Evolutionary conservation across 306 rosid species (phyloP), one percentile per base, ranked within the genome.

Genomic region (Inga laurina): DNA sequence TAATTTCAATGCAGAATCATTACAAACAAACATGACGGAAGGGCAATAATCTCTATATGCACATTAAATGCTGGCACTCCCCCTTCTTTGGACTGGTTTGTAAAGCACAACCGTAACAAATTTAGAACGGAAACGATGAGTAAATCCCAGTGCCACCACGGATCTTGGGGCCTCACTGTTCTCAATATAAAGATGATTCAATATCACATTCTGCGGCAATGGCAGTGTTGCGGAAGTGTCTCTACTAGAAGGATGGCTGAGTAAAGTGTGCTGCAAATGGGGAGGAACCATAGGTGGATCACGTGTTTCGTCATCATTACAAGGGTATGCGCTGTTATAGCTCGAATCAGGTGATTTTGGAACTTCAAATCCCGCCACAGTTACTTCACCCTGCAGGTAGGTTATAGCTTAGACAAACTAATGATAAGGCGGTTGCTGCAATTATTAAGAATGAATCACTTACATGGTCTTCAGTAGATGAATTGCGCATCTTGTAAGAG

Each of bases 131-230:
- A 94, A 91, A 22, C 99, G 97, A 74, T 97, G 99, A 57, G 99
- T 94, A 83, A 90, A 90, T 82, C 98, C 99, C 76, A 97, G 82
- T 3, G 97, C 97, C 59, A 91, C 95, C 15, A 94, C 94, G 18
- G 98, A 94, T 41, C 97, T 91, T 62, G 93, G 94, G 12, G 90
- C 51, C 87, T 97, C 97, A 68, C 92, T 79, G 61, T 91, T 89
- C 91, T 97, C 99, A 13, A 94, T 92, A 86, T 88, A 97, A 79
- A 97, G 98, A 94, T 97, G 99, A 86, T 94, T 97, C 78, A 97
- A 93, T 70, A 89, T 85, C 74, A 85, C 92, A 44, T 87, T 90
- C 35, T 74, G 94, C 4, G 99, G 99, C 79, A 69, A 69, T 3
- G 99, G 93, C 82, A 94, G 86, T 72, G 93, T 85, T 79, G 83